Base-by-base conservation (phyloP, 495 filamentous ascomycete species). In the Aspergillus indologenus region DNA sequence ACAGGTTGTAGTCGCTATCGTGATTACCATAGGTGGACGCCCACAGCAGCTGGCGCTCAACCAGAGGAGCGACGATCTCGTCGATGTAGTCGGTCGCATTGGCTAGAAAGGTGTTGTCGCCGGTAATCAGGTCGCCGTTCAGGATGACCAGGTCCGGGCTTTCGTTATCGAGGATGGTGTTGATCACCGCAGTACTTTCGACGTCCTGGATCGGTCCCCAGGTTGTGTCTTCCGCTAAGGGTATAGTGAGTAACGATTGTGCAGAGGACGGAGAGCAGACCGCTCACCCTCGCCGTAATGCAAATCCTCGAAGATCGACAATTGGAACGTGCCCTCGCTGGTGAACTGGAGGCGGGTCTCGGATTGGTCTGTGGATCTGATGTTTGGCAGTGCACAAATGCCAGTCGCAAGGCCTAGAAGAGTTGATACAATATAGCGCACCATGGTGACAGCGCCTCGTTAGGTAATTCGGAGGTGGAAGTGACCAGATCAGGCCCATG, bases 21-120 rank as follows among this genome's bases (percentile, higher is more conserved):
- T 91, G 88, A 65, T 91, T 92, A 0, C 89, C 89, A 58, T 91
- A 91, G 0, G 87, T 85, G 3, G 81, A 85, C 0, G 86, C 86
- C 87, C 87, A 91, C 1, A 74, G 72, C 0, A 86, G 64, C 5
- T 73, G 70, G 4, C 75, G 75, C 2, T 79, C 50, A 0, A 86
- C 70, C 2, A 90, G 68, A 0, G 88, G 75, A 45, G 70, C 73
- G 17, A 90, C 83, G 5, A 91, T 83, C 44, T 79, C 65, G 61
- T 90, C 81, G 18, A 90, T 31, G 56, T 89, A 88, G 20, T 71
- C 52, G 5, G 75, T 83, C 14, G 80, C 79, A 62, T 90, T 88
- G 23, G 80, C 72, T 14, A 75, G 64, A 43, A 77, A 82, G 1
- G 81, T 81, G 56, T 84, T 83, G 60, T 91, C 85, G 21, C 88